Evolutionary conservation across 768 basidiomycete species (phyloP).

Genomic region (Pisolithus albus): DNA sequence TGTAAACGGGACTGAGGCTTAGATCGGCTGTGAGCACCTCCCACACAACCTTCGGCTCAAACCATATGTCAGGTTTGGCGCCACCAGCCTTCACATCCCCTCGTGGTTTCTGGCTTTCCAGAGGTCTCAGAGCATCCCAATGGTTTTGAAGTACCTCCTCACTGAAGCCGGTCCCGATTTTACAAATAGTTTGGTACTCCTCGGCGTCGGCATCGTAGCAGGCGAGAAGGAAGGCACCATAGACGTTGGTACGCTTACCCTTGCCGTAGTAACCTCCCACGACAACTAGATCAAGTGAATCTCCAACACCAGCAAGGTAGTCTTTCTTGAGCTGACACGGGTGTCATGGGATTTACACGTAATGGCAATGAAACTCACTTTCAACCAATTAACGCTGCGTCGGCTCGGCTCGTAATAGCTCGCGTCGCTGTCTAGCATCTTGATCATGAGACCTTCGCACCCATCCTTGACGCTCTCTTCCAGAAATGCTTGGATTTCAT

Average conservation of each 20-base stretch:
- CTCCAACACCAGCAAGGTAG: conserved; percentile 92
- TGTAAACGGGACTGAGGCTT: conserved; percentile 93
- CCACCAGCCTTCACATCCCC: conserved; percentile 86
- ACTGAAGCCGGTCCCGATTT: conserved; percentile 97
- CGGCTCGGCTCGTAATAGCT: conserved; percentile 95
- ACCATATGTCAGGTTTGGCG: conserved; percentile 96
- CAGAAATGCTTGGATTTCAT: conserved; percentile 91
- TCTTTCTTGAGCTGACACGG: conserved; percentile 87
- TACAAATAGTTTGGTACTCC: conserved; percentile 96
- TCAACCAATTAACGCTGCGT: conserved; percentile 95
- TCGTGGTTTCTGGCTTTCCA: conserved; percentile 62
- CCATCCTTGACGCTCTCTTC: conserved; percentile 98
- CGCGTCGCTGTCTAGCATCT: conserved; percentile 90
- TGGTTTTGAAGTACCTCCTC: conserved; percentile 83
- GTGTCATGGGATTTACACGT: conserved; percentile 1
- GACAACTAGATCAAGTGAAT: conserved; percentile 96
- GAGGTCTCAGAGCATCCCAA: conserved; percentile 72
- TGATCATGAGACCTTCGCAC: conserved; percentile 99
- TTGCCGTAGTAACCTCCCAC: conserved; percentile 96
- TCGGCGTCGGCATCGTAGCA: conserved; percentile 94
- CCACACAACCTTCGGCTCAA: conserved; percentile 97
- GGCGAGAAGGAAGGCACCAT: conserved; percentile 95
- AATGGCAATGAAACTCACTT: conserved; percentile 44
- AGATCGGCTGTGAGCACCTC: conserved; percentile 97
- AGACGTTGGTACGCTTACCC: conserved; percentile 95